Base-by-base conservation (phyloP, 2,329 filamentous ascomycete genomes). In the Huntiella bhutanensis region DNA sequence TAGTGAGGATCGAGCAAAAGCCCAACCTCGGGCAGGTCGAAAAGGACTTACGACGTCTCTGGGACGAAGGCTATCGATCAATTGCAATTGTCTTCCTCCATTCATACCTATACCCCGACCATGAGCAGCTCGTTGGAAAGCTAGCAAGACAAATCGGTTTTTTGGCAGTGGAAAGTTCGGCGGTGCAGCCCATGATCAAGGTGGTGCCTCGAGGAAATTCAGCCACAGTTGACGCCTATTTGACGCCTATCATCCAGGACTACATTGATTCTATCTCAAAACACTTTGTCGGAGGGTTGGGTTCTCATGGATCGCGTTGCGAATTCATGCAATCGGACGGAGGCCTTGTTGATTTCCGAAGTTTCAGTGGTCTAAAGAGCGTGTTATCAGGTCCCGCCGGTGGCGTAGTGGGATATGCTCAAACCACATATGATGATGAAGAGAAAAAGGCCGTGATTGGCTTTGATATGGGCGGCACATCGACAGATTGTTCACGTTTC, bases 271-370 rank as follows among this genome's bases (percentile, higher is more conserved):
- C 61, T 12, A 63, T 66, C 15, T 55, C 59, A 17, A 58, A 58
- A 2, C 62, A 56, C 1, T 94, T 95, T 53, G 72, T 76, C 49
- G 85, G 86, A 7, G 82, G 83, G 0, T 64, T 95, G 0, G 85
- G 85, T 2, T 80, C 91, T 4, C 77, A 80, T 59, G 84, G 85
- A 3, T 82, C 84, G 3, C 69, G 87, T 52, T 95, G 87, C 62
- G 86, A 95, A 59, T 94, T 95, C 54, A 94, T 94, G 86, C 85
- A 94, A 59, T 86, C 80, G 7, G 83, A 92, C 52, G 84, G 83
- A 16, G 75, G 76, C 0, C 59, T 80, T 2, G 74, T 80, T 0
- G 81, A 86, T 52, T 80, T 86, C 0, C 77, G 82, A 47, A 78
- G 75, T 53, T 93, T 95, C 56, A 87, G 82, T 0, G 87, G 87